Base-by-base conservation (phyloP, 2,329 filamentous ascomycete species). In the Hypomyces rosellus region DNA sequence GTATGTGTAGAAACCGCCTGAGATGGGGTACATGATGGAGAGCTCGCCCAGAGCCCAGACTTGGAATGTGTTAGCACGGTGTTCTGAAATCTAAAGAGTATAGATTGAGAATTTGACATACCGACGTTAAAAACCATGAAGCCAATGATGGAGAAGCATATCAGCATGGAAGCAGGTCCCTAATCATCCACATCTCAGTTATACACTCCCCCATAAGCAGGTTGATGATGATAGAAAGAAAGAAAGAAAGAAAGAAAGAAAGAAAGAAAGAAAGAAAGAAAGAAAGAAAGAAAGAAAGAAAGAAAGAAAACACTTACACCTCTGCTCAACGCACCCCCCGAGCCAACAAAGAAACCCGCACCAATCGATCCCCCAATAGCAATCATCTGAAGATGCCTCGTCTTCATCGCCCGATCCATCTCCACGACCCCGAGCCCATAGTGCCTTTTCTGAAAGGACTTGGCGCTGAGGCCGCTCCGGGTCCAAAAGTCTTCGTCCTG, bases 1-100 rank as follows among this genome's bases (percentile, higher is more conserved):
- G 66, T 81, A 83, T 22, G 77, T 78, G 59, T 81, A 82, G 71
- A 84, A 84, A 55, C 78, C 78, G 63, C 80, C 80, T 59, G 78
- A 81, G 60, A 83, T 74, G 14, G 80, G 80, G 55, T 77, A 84
- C 70, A 82, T 74, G 59, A 82, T 75, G 51, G 80, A 78, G 46
- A 84, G 66, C 61, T 84, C 81, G 56, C 79, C 80, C 45, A 84
- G 74, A 52, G 80, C 80, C 60, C 78, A 78, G 54, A 82, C 74
- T 64, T 46, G 9, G 9, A 6, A 30, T 30, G 25, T 50, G 34
- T 53, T 1, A 51, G 48, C n/a, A 48, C 25, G 20, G 8, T 12
- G 4, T 14, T 30, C 13, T 12, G 8, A 12, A 33, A 34, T 42
- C 20, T 20, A 20, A 5, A 20, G n/a, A 16, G 2, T n/a, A 11